These are phyloP conservation scores for Fusarium globosum DNA, from an alignment of 2,329 filamentous ascomycete genomes.

Conservation along the genomic window DNA sequence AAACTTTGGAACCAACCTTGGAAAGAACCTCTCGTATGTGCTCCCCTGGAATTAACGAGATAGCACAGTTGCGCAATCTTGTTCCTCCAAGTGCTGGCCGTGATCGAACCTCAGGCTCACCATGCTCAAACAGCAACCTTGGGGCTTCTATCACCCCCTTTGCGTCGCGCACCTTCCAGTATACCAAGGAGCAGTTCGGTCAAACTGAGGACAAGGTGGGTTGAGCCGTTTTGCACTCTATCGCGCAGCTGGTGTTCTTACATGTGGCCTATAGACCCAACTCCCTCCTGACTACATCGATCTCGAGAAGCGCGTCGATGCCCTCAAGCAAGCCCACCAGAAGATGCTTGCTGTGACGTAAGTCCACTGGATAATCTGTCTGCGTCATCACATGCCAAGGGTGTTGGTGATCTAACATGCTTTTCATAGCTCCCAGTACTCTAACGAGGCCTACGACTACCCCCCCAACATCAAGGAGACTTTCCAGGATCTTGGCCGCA, in stretches of 20 bases:
- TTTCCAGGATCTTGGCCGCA: constrained; percentile 94
- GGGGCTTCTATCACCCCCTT: constrained; percentile 92
- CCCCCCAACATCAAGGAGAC: constrained; percentile 98
- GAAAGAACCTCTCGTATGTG: constrained; percentile 66
- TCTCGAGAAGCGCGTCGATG: constrained; percentile 98
- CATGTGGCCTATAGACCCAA: constrained; percentile 74
- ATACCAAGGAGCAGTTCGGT: constrained; percentile 97
- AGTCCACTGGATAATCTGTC: constrained; percentile 52
- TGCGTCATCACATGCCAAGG: neutral
- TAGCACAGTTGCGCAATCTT: constrained; percentile 25
- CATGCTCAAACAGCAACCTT: constrained; percentile 57
- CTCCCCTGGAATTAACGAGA: constrained; percentile 22
- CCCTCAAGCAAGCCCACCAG: constrained; percentile 94
- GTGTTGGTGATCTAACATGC: constrained; percentile 37
- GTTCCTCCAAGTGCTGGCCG: constrained; percentile 20
- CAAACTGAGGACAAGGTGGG: constrained; percentile 91
- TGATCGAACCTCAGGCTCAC: constrained; percentile 27
- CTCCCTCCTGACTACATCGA: constrained; percentile 98
- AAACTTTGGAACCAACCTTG: constrained; percentile 54
- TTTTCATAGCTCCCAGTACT: constrained; percentile 82
- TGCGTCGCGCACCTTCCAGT: constrained; percentile 93
- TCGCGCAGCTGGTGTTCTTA: constrained; percentile 31
- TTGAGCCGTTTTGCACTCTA: constrained; percentile 17
- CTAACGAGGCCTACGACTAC: constrained; percentile 90
- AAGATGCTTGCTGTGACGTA: constrained; percentile 97